Conservation (phyloP, 169 alveolate genomes). For the Eimeria maxima region DNA sequence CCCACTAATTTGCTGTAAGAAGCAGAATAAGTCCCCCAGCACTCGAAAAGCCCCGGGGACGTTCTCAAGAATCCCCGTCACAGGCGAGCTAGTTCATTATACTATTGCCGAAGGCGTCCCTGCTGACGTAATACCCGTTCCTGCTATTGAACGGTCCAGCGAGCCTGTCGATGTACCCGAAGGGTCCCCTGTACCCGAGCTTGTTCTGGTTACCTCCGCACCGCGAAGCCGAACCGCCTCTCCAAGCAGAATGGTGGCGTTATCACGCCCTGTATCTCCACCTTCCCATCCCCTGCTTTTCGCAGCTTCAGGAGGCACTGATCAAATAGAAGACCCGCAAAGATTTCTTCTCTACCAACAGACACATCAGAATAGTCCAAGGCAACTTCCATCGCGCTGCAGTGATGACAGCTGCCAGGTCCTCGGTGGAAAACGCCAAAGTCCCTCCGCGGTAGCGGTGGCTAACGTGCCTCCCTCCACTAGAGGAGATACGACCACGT, state of each 20-base stretch:
- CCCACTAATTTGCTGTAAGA: background rate
- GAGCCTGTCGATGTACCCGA: slow-evolving; percentile 6
- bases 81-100: slow-evolving; percentile 42
- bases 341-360: slow-evolving; percentile 25
- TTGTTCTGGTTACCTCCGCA: background rate
- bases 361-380: slow-evolving; percentile 26
- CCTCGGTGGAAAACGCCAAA: background rate
- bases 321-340: slow-evolving; percentile 6
- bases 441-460: background rate
- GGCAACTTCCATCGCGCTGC: slow-evolving; percentile 45
- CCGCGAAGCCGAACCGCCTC: slow-evolving; percentile 9
- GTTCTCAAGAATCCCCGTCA: background rate
- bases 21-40: background rate
- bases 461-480: background rate
- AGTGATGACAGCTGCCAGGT: background rate
- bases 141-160: slow-evolving; percentile 18
- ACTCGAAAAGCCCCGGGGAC: background rate
- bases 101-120: slow-evolving; percentile 30
- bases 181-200: background rate
- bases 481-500: background rate
- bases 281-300: slow-evolving; percentile 15
- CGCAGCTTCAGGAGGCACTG: slow-evolving; percentile 4
- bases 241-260: background rate
- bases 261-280: background rate
- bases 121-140: background rate